These are phyloP conservation scores for Roridomyces roridus DNA, from an alignment of 768 basidiomycete genomes.

Conservation along the genomic window DNA sequence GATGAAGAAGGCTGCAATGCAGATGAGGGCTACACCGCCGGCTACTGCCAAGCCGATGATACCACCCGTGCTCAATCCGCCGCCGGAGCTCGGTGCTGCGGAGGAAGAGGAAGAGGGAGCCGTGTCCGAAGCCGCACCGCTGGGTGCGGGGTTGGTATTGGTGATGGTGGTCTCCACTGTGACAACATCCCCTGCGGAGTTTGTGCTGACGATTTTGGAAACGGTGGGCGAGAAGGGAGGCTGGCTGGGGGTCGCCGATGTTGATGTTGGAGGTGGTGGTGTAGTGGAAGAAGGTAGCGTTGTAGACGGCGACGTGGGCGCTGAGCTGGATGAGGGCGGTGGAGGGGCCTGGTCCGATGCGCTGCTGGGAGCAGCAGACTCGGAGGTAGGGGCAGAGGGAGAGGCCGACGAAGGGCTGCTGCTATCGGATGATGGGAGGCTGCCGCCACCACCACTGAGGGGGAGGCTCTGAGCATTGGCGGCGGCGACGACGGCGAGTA, in stretches of 20 bases:
- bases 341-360: neutral
- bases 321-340: slow-evolving; percentile 7
- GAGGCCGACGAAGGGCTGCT: too few relatives aligned
- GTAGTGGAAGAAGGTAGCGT: too few relatives aligned
- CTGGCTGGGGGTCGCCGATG: slow-evolving; percentile 6
- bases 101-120: slow-evolving; percentile 28
- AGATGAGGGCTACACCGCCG: slow-evolving; percentile 77
- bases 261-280: slow-evolving; percentile 5
- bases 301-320: neutral
- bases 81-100: neutral
- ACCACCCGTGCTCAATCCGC: slow-evolving; percentile 68
- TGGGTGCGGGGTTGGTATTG: slow-evolving; percentile 22
- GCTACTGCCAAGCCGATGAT: slow-evolving; percentile 84
- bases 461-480: slow-evolving; percentile 1
- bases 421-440: neutral
- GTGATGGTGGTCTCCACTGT: slow-evolving; percentile 32
- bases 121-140: slow-evolving; percentile 32
- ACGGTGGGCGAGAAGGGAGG: slow-evolving; percentile 8
- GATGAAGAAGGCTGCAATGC: slow-evolving; percentile 74
- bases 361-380: too few relatives aligned
- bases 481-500: slow-evolving; percentile 9
- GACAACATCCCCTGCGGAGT: slow-evolving; percentile 26
- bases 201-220: slow-evolving; percentile 25
- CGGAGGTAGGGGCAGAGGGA: too few relatives aligned
- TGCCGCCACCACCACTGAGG: too few relatives aligned